phyloP scores from a whole-genome alignment of 257 asterid species.

The Verbascum thapsus region DNA sequence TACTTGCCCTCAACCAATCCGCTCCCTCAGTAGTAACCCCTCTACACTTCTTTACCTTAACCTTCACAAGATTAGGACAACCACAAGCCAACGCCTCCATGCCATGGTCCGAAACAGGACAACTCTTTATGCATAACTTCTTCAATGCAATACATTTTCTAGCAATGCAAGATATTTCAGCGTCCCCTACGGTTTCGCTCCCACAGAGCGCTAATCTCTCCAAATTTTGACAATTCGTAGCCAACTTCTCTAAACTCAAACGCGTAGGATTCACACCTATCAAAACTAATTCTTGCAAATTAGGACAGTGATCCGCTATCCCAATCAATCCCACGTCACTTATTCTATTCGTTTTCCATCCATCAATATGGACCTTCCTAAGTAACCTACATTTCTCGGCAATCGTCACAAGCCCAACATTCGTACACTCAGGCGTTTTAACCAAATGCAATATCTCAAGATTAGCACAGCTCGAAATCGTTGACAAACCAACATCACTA shows the following conservation, averaged over 20 bases:
- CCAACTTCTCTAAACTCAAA: slow-evolving; percentile 55
- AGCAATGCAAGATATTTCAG: slow-evolving; percentile 79
- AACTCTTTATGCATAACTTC: slow-evolving; percentile 87
- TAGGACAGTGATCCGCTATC: slow-evolving; percentile 68
- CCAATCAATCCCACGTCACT: slow-evolving; percentile 78
- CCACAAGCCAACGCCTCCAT: slow-evolving; percentile 89
- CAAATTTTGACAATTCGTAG: slow-evolving; percentile 60
- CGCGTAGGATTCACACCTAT: slow-evolving; percentile 80
- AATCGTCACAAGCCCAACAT: slow-evolving; percentile 56
- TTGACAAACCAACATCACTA: slow-evolving; percentile 56
- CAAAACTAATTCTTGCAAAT: slow-evolving; percentile 76
- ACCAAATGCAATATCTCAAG: slow-evolving; percentile 86
- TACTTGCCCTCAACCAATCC: slow-evolving; percentile 73
- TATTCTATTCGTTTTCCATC: slow-evolving; percentile 86
- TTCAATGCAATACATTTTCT: slow-evolving; percentile 68
- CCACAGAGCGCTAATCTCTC: slow-evolving; percentile 90
- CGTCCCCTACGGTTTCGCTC: slow-evolving; percentile 84
- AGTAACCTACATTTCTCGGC: slow-evolving; percentile 70
- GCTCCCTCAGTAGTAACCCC: slow-evolving; percentile 81
- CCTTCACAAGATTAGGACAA: slow-evolving; percentile 88
- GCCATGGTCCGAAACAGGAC: slow-evolving; percentile 80
- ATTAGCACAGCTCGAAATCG: slow-evolving; percentile 54
- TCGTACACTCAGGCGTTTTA: slow-evolving; percentile 79
- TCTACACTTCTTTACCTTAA: slow-evolving; percentile 89
- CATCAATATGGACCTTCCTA: slow-evolving; percentile 82